A percentile compares a stretch with the other conserved stretches of the same genome.
phyloP scores from a whole-genome alignment of 441 rosid species.

The Cnidoscolus chayamansa region DNA sequence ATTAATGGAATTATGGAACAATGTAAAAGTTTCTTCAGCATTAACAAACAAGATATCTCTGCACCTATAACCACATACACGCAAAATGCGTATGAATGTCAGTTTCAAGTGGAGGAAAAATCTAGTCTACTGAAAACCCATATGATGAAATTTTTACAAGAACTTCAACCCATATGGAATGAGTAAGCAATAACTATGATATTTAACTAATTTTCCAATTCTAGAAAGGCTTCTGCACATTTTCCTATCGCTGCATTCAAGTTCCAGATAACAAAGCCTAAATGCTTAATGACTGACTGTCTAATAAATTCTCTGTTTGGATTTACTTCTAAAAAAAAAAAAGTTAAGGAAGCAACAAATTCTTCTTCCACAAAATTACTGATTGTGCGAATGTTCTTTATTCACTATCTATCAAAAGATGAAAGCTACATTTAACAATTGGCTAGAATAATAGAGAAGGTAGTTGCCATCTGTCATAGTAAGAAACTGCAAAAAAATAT shows the following conservation, averaged over 20 bases:
- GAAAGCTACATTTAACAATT: not conserved
- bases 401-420: not conserved
- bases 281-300: not conserved
- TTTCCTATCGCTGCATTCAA: constrained; percentile 2
- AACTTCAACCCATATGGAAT: no score
- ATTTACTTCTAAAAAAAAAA: not conserved
- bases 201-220: not conserved
- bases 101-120: not conserved
- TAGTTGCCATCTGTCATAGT: not conserved
- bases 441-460: not conserved
- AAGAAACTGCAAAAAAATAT: not conserved
- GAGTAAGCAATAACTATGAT: no score
- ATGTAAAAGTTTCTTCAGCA: not conserved
- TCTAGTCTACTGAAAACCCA: not conserved
- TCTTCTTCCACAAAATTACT: not conserved
- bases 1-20: not conserved
- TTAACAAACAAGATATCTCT: not conserved
- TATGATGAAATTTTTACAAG: not conserved
- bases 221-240: not conserved
- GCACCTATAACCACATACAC: not conserved
- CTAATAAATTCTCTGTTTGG: not conserved
- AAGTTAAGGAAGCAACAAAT: not conserved
- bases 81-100: not conserved
- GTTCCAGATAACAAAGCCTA: not conserved
- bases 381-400: not conserved